phyloP scores from a whole-genome alignment of 1,284 basidiomycete genomes.

The Ceratobasidium sp. region DNA sequence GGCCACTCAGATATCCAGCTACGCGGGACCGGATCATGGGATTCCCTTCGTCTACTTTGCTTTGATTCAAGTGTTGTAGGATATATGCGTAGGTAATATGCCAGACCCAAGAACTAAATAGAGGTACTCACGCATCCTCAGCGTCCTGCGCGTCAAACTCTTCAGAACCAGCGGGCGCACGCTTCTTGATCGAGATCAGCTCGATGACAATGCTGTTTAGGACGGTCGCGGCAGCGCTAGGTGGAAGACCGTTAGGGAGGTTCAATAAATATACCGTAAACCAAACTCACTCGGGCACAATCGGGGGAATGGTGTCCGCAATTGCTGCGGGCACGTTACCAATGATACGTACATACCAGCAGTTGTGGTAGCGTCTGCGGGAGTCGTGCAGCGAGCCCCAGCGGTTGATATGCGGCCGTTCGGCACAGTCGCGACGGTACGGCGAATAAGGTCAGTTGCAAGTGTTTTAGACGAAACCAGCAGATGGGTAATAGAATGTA shows the following conservation, averaged over 20 bases:
- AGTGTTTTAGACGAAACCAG: background rate
- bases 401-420: background rate
- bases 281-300: constrained; percentile 4
- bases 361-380: background rate
- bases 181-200: constrained; percentile 24
- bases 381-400: background rate
- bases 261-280: background rate
- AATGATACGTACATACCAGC: background rate
- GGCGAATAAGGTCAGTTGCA: background rate
- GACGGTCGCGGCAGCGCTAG: constrained; percentile 6
- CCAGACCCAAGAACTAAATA: too few species aligned
- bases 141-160: constrained; percentile 38
- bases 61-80: constrained; percentile 16
- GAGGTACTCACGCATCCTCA: constrained; percentile 25
- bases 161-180: constrained; percentile 14
- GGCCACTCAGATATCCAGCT: constrained; percentile 35
- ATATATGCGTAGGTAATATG: background rate
- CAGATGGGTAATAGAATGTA: background rate
- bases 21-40: constrained; percentile 32
- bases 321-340: constrained; percentile 3
- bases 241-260: background rate
- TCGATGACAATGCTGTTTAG: constrained; percentile 7
- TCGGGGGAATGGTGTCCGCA: background rate
- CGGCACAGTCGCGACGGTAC: background rate
- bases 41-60: constrained; percentile 31